These are phyloP conservation scores for Crucihimalaya himalaica DNA, from an alignment of 345 rosid species.

Conservation along the genomic window DNA sequence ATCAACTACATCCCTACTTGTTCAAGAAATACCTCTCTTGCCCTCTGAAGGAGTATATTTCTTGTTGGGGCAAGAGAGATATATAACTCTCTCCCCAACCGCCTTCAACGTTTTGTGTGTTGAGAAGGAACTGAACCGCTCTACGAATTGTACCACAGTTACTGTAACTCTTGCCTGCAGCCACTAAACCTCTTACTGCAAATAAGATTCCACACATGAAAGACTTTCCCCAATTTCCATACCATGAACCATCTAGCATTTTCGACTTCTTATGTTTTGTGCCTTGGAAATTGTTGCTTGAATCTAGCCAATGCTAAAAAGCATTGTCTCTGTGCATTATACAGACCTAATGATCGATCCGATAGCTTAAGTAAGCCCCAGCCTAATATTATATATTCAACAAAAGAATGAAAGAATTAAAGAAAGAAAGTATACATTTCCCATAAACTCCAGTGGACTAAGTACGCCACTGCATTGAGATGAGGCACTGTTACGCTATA, in stretches of 20 bases:
- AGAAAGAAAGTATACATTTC: not conserved
- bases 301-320: constrained; percentile 44
- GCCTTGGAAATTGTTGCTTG: constrained; percentile 46
- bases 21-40: too few relatives aligned
- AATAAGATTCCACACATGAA: constrained; percentile 63
- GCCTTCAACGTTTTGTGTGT: constrained; percentile 51
- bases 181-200: constrained; percentile 51
- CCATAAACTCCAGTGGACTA: not conserved
- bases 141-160: constrained; percentile 42
- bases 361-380: too few relatives aligned
- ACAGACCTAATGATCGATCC: constrained; percentile 26
- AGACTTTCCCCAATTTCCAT: constrained; percentile 63
- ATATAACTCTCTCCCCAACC: constrained; percentile 75
- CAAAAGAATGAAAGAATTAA: too few relatives aligned
- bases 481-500: too few relatives aligned
- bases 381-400: not conserved
- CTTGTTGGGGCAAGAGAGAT: constrained; percentile 53
- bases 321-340: constrained; percentile 51
- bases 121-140: constrained; percentile 53
- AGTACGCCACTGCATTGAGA: not conserved
- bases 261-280: constrained; percentile 53
- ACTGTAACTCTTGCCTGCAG: constrained; percentile 44
- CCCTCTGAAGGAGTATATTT: constrained; percentile 50
- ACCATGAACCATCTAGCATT: constrained; percentile 62
- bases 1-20: not conserved